Conservation (phyloP, 352 stramenopile genomes). For the Globisporangium paroecandrum region DNA sequence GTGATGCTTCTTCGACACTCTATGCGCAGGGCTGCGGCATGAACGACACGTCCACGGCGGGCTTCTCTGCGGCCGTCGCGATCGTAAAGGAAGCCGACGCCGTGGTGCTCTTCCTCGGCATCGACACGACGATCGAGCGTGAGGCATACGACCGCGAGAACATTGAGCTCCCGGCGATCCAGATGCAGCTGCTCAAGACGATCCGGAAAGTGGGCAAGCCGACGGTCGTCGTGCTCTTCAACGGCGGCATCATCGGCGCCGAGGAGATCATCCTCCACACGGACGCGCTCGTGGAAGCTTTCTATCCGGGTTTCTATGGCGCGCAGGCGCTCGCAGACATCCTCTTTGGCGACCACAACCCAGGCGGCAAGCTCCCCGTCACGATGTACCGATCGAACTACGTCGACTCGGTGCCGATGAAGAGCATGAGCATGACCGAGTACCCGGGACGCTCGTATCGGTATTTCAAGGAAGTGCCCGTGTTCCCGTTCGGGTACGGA, state of each 20-base stretch:
- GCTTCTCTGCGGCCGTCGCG: slow-evolving; percentile 48
- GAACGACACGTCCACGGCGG: slow-evolving; percentile 57
- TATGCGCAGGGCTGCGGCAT: slow-evolving; percentile 46
- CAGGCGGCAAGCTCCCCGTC: slow-evolving; percentile 78
- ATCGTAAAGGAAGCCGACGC: slow-evolving; percentile 36
- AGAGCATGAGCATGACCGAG: slow-evolving; percentile 89
- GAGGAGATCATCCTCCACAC: slow-evolving; percentile 70
- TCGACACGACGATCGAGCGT: slow-evolving; percentile 76
- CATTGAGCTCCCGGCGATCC: slow-evolving; percentile 64
- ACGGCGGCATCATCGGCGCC: slow-evolving; percentile 79
- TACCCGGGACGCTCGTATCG: slow-evolving; percentile 89
- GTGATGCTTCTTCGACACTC: slow-evolving; percentile 20
- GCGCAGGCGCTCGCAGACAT: slow-evolving; percentile 75
- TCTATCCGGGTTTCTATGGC: slow-evolving; percentile 84
- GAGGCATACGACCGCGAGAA: slow-evolving; percentile 73
- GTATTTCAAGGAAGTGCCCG: slow-evolving; percentile 86
- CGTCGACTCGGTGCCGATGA: slow-evolving; percentile 69
- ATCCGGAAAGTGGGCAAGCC: slow-evolving; percentile 57
- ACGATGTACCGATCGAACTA: slow-evolving; percentile 87
- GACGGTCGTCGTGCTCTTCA: slow-evolving; percentile 85
- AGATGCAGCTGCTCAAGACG: slow-evolving; percentile 70
- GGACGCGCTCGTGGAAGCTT: slow-evolving; percentile 69
- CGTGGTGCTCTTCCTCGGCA: slow-evolving; percentile 80
- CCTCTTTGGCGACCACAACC: slow-evolving; percentile 80
- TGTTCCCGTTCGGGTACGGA: slow-evolving; percentile 89